These are phyloP conservation scores for Trichophyton rubrum DNA, from an alignment of 2,329 filamentous ascomycete species.

Conservation along the genomic window DNA sequence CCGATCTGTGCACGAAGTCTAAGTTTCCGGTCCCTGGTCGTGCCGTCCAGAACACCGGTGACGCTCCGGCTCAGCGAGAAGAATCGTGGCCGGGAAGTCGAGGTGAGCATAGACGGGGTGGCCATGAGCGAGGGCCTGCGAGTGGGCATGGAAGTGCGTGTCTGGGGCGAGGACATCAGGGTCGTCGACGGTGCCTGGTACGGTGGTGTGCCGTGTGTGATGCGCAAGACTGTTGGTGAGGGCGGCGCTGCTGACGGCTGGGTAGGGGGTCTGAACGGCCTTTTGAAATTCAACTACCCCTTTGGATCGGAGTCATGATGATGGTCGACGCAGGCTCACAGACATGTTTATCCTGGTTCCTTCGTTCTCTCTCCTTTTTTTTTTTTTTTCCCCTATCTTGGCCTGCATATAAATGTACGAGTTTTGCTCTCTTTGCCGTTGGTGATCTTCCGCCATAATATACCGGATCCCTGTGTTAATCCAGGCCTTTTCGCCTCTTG, in stretches of 20 bases:
- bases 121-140: constrained; percentile 51
- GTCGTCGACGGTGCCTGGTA: constrained; percentile 43
- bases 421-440: background rate
- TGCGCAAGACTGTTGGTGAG: constrained; percentile 46
- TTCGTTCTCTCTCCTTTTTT: background rate
- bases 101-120: constrained; percentile 68
- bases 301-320: constrained; percentile 54
- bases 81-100: constrained; percentile 62
- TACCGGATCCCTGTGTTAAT: background rate
- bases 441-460: background rate
- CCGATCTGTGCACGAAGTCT: constrained; percentile 88
- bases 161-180: constrained; percentile 72
- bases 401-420: background rate
- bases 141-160: constrained; percentile 71
- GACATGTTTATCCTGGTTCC: background rate
- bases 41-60: constrained; percentile 52
- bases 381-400: background rate
- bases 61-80: constrained; percentile 69
- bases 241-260: constrained; percentile 67
- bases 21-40: constrained; percentile 79
- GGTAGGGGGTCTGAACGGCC: constrained; percentile 85
- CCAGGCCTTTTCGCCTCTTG: background rate
- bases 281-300: constrained; percentile 95
- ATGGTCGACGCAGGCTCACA: too few species aligned
- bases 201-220: constrained; percentile 84